Base-by-base conservation (phyloP, 495 filamentous ascomycete genomes). In the Halenospora varia region DNA sequence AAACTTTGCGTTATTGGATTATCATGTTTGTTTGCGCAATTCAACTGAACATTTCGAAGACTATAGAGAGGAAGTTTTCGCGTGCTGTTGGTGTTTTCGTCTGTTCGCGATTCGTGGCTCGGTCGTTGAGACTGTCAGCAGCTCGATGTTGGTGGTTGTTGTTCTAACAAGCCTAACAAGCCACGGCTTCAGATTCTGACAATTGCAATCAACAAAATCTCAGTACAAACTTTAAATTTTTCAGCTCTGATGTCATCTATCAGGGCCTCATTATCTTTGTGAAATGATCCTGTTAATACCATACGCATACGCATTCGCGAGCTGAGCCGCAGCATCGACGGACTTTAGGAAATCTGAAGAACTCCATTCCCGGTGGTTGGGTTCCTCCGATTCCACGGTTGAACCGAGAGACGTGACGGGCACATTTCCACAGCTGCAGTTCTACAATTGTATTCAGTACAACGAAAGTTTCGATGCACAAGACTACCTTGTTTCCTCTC, bases 1-100 rank as follows among this genome's bases (percentile, higher is more conserved):
- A 58, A 25, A 47, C 35, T 48, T 11, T 29, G 41, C 42, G 49
- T 44, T 41, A 62, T 54, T 25, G 53, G 15, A 19, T 48, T 48
- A 52, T 59, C 56, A 58, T 55, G 51, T 24, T 25, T 51, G 55
- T 54, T 15, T 19, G 20, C 8, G 39, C 3, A 22, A n/a, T n/a
- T n/a, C n/a, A n/a, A n/a, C n/a, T n/a, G n/a, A n/a, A n/a, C n/a
- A n/a, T n/a, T n/a, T n/a, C n/a, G n/a, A n/a, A n/a, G n/a, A n/a
- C n/a, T n/a, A n/a, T n/a, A n/a, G n/a, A n/a, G n/a, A n/a, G n/a
- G n/a, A n/a, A n/a, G n/a, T n/a, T n/a, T n/a, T n/a, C n/a, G 35
- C 35, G 8, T 40, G 35, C 15, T 40, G 35, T 40, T 40, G 35
- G 35, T 40, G 35, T 40, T 40, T 40, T 40, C 9, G 35, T 40